A percentile compares a stretch with the other conserved stretches of the same genome.
Evolutionary conservation across 192 early-diverging fungal genomes (phyloP).

Genomic region (Coemansia sp.): DNA sequence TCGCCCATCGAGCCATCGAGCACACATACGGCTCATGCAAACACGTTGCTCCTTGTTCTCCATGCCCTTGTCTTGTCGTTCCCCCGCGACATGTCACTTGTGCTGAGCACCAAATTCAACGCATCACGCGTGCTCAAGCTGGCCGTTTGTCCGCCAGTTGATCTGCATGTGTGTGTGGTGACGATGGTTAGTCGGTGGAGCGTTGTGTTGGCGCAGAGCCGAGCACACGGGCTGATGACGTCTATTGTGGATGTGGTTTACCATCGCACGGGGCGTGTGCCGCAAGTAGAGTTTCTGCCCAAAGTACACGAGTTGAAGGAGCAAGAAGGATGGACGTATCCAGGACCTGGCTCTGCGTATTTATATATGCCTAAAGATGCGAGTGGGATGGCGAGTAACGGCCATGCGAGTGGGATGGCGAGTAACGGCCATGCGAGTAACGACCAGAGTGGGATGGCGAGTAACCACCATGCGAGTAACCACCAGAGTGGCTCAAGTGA

Average conservation of each 20-base stretch:
- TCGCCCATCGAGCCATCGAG: neutral
- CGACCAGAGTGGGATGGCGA: too few relatives aligned
- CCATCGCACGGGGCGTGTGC: neutral
- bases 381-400: too few relatives aligned
- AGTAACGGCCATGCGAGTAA: too few relatives aligned
- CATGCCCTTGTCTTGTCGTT: neutral
- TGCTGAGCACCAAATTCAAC: neutral
- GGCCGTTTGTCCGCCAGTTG: neutral
- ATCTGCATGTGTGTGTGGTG: neutral
- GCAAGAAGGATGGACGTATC: neutral
- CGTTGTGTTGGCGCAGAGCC: neutral
- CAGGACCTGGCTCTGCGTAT: neutral
- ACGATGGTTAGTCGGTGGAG: neutral
- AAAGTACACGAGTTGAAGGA: neutral
- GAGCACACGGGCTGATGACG: neutral
- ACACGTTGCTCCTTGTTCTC: neutral
- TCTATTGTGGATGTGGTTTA: neutral
- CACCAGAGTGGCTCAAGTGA: too few relatives aligned
- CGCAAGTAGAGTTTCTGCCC: neutral
- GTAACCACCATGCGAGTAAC: too few relatives aligned
- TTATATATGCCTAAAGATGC: neutral
- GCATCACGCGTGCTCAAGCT: neutral
- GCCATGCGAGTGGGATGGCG: too few relatives aligned
- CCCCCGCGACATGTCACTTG: neutral
- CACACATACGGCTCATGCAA: neutral